Conservation (phyloP, 2,329 filamentous ascomycete species). For the Trichoderma sp. region DNA sequence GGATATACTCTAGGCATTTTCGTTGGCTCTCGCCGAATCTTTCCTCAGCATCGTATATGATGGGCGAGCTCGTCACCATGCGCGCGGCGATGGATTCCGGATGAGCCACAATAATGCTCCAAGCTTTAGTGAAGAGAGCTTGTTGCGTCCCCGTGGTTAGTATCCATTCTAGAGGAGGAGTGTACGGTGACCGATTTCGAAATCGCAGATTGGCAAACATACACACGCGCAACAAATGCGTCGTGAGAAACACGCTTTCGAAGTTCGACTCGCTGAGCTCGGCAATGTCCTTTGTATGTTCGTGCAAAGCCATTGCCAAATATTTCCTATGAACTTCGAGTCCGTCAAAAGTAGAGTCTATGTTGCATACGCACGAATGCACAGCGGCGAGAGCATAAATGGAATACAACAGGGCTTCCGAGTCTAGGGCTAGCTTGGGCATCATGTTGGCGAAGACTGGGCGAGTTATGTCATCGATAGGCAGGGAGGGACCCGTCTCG, state of each 20-base stretch:
- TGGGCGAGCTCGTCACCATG: conserved; percentile 25
- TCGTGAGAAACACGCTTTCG: conserved; percentile 27
- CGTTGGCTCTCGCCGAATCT: conserved; percentile 22
- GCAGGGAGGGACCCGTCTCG: conserved; percentile 23
- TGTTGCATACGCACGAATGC: conserved; percentile 24
- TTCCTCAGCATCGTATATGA: conserved; percentile 24
- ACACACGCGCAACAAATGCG: conserved; percentile 26
- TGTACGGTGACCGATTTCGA: conserved; percentile 25
- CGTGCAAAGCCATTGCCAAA: conserved; percentile 27
- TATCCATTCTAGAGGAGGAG: conserved; percentile 29
- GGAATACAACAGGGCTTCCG: conserved; percentile 29
- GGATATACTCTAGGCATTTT: conserved; percentile 25
- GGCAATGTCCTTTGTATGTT: conserved; percentile 26
- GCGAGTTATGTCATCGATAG: conserved; percentile 27
- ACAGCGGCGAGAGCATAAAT: conserved; percentile 29
- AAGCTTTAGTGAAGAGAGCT: conserved; percentile 23
- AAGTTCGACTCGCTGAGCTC: conserved; percentile 21
- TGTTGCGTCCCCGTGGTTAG: conserved; percentile 28
- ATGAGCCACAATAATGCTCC: conserved; percentile 16
- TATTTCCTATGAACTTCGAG: conserved; percentile 27
- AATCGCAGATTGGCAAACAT: conserved; percentile 28
- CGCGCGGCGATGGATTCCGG: conserved; percentile 11
- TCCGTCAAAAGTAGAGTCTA: conserved; percentile 20
- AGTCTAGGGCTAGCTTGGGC: conserved; percentile 26
- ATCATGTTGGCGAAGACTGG: conserved; percentile 23